These are phyloP conservation scores for Fraxinus sp. DNA, from an alignment of 305 asterid genomes.

Conservation along the genomic window DNA sequence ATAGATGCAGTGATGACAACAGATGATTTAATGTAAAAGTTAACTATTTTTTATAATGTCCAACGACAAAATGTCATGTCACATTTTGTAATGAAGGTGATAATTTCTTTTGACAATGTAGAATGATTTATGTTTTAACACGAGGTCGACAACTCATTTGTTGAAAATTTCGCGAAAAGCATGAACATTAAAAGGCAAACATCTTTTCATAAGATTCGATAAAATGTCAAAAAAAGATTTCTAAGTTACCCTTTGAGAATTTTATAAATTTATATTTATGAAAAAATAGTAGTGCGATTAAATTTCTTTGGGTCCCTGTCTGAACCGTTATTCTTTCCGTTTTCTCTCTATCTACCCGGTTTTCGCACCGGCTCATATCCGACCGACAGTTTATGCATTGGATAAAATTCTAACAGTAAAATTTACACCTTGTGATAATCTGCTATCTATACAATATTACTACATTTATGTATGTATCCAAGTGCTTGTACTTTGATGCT, in stretches of 20 bases:
- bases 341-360: neutral
- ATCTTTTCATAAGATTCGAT: too few species aligned
- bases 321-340: neutral
- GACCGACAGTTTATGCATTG: neutral
- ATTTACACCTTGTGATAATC: neutral
- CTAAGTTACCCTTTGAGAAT: too few species aligned
- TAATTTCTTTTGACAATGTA: too few species aligned
- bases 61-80: too few species aligned
- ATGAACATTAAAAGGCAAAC: neutral
- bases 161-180: neutral
- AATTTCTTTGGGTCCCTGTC: neutral
- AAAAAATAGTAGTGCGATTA: too few species aligned
- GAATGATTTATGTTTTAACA: neutral
- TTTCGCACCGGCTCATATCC: neutral
- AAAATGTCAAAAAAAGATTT: too few species aligned
- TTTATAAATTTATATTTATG: too few species aligned
- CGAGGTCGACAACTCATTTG: neutral
- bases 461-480: neutral
- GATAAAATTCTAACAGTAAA: neutral
- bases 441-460: neutral
- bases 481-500: conserved; percentile 23
- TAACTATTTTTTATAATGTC: too few species aligned
- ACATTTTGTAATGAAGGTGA: too few species aligned
- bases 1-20: too few species aligned
- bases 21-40: too few species aligned